Percentiles rank a stretch among this genome's conserved stretches.
These are phyloP conservation scores for Ogataea naganishii DNA, from an alignment of 805 yeast genomes.

Conservation along the genomic window DNA sequence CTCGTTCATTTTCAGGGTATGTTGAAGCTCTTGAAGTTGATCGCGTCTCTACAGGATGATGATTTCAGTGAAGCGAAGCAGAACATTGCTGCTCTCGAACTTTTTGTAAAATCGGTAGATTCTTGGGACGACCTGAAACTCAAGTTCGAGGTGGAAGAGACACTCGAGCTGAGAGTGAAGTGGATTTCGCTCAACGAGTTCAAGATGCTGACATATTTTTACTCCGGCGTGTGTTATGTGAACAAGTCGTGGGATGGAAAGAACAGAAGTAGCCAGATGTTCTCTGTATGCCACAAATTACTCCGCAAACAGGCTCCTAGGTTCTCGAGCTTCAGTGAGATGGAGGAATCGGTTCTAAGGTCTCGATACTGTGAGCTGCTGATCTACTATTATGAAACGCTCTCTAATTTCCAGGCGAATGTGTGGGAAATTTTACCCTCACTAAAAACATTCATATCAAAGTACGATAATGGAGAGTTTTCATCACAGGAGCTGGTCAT, in stretches of 20 bases:
- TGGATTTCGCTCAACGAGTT: conserved; percentile 39
- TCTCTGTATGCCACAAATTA: conserved; percentile 26
- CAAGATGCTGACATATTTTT: conserved; percentile 29
- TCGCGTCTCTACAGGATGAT: conserved; percentile 20
- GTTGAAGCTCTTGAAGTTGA: conserved; percentile 16
- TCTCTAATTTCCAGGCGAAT: conserved; percentile 26
- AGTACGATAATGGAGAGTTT: conserved; percentile 27
- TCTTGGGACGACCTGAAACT: conserved; percentile 16
- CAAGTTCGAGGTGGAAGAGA: conserved; percentile 1
- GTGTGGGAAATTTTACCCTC: conserved; percentile 16
- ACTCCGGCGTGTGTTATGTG: conserved; percentile 32
- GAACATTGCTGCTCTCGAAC: conserved; percentile 16
- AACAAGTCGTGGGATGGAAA: conserved; percentile 26
- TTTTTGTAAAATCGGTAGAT: conserved; percentile 16
- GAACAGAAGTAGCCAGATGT: conserved; percentile 26
- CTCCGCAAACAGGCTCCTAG: no score
- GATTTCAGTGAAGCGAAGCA: conserved; percentile 17
- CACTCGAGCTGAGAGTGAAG: conserved; percentile 20
- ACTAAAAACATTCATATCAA: conserved; percentile 25
- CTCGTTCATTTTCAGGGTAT: conserved; percentile 29
- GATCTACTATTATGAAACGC: conserved; percentile 27
- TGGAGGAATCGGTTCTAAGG: conserved; percentile 19
- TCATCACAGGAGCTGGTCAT: conserved; percentile 30
- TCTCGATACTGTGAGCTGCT: conserved; percentile 21
- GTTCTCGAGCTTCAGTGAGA: no score